These are phyloP conservation scores for Cicer arietinum DNA, from an alignment of 306 rosid genomes.

Conservation along the genomic window DNA sequence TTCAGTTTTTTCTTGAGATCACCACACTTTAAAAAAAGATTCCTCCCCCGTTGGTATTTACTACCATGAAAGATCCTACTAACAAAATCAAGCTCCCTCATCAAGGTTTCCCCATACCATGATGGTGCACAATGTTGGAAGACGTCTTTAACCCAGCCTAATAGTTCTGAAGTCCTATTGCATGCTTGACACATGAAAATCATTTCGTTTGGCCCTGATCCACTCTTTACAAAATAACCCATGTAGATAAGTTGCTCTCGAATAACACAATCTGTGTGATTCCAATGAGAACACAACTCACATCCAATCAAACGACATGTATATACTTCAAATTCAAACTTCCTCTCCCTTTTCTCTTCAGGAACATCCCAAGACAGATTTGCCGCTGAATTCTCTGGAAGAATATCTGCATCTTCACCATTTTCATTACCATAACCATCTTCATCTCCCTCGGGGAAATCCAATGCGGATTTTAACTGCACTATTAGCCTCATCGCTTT, in stretches of 20 bases:
- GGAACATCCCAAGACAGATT: too few relatives aligned
- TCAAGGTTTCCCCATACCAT: conserved; percentile 87
- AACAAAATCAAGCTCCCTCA: conserved; percentile 92
- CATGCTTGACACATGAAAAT: conserved; percentile 94
- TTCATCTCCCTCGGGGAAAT: too few relatives aligned
- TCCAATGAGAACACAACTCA: conserved; percentile 96
- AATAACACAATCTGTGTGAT: conserved; percentile 97
- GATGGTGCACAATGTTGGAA: conserved; percentile 94
- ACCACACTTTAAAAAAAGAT: conserved; percentile 78
- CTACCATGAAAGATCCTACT: conserved; percentile 91
- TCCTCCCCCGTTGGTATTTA: conserved; percentile 86
- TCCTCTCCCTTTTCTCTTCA: conserved; percentile 44
- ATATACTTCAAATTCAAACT: conserved; percentile 97
- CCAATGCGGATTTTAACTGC: too few relatives aligned
- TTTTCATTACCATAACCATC: too few relatives aligned
- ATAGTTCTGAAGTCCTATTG: conserved; percentile 89
- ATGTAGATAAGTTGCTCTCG: conserved; percentile 81
- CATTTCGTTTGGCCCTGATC: conserved; percentile 84
- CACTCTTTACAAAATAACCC: conserved; percentile 78
- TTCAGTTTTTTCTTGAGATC: conserved; percentile 86
- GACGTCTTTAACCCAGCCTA: conserved; percentile 98
- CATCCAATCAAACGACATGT: conserved; percentile 99
- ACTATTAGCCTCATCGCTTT: too few relatives aligned
- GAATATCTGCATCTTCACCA: too few relatives aligned
- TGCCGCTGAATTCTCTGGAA: too few relatives aligned